These are phyloP conservation scores for Fraxinus nigra DNA, from an alignment of 305 asterid species.

Conservation along the genomic window DNA sequence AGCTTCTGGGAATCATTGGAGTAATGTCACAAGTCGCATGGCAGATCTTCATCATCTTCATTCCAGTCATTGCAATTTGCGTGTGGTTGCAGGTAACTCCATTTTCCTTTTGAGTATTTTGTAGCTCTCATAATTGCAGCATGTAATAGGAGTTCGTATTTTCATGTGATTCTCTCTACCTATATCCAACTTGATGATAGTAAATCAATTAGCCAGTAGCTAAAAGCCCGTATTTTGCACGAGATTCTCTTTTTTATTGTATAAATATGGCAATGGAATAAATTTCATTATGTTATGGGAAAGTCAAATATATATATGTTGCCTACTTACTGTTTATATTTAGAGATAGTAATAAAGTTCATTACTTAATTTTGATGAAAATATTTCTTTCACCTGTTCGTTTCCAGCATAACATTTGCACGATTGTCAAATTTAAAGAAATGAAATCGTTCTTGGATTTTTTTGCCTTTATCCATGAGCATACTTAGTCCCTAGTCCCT, in stretches of 20 bases:
- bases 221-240: not conserved
- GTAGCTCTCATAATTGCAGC: not conserved
- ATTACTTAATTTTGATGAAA: not conserved
- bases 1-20: constrained; percentile 63
- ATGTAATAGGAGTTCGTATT: not conserved
- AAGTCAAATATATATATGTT: not conserved
- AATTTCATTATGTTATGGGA: not conserved
- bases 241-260: not conserved
- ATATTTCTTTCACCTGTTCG: not conserved
- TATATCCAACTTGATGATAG: not conserved
- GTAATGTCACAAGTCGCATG: constrained; percentile 83
- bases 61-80: constrained; percentile 53
- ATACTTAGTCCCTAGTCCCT: not conserved
- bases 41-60: constrained; percentile 57
- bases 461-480: not conserved
- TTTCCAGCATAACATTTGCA: not conserved
- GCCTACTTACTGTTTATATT: not conserved
- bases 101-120: not conserved
- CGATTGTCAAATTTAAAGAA: not conserved
- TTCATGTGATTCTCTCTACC: not conserved
- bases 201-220: not conserved
- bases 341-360: not conserved
- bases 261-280: not conserved
- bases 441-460: not conserved
- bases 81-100: constrained; percentile 65